phyloP scores from a whole-genome alignment of 2,329 filamentous ascomycete genomes.

The Scedosporium dehoogii region DNA sequence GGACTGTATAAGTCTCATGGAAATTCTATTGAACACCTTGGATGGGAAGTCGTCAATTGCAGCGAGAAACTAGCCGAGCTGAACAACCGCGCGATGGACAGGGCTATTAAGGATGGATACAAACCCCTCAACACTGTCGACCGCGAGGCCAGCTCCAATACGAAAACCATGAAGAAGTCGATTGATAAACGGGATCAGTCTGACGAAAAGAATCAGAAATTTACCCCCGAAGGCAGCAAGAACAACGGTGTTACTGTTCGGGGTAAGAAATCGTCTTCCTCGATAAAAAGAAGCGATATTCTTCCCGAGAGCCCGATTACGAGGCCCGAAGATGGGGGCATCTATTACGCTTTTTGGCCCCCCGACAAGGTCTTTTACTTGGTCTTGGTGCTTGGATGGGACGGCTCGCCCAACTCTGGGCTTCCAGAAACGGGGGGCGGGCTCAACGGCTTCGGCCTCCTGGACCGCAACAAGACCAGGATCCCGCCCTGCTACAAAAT shows the following conservation, averaged over 20 bases:
- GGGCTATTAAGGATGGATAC: constrained; percentile 8
- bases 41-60: constrained; percentile 11
- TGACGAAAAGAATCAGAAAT: neutral
- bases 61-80: constrained; percentile 5
- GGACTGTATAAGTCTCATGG: constrained; percentile 7
- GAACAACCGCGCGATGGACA: constrained; percentile 12
- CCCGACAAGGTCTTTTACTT: constrained; percentile 9
- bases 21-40: constrained; percentile 10
- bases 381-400: constrained; percentile 13
- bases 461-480: neutral
- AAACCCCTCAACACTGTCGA: constrained; percentile 10
- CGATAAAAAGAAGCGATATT: neutral
- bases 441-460: neutral
- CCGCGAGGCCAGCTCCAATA: neutral
- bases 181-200: neutral
- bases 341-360: constrained; percentile 11
- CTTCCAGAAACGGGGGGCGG: neutral
- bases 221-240: neutral
- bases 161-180: no score
- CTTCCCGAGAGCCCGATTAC: constrained; percentile 6
- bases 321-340: constrained; percentile 9
- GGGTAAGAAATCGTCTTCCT: neutral
- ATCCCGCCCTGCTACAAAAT: constrained; percentile 9
- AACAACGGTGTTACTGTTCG: no score
- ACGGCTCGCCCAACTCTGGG: constrained; percentile 8